Percentiles rank a stretch among this genome's conserved stretches.
Evolutionary conservation across 1,284 basidiomycete genomes (phyloP).

Genomic region (Exobasidium rhododendri): DNA sequence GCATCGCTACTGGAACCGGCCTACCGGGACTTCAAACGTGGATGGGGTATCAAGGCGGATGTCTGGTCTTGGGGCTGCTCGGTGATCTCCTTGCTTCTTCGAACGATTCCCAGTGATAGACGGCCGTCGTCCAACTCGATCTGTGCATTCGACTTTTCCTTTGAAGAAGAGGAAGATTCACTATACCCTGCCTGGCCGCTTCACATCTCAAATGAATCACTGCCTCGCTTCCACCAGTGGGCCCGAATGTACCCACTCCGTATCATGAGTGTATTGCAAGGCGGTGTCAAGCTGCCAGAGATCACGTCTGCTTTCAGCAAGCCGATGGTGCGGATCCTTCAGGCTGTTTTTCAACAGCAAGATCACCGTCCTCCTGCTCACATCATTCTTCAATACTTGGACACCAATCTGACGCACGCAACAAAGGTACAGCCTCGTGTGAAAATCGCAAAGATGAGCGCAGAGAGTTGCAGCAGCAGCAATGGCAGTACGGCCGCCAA

Average conservation of each 20-base stretch:
- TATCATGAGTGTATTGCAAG: slow-evolving; percentile 26
- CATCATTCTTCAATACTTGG: slow-evolving; percentile 16
- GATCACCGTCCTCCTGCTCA: slow-evolving; percentile 32
- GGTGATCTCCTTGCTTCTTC: slow-evolving; percentile 29
- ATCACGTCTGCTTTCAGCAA: slow-evolving; percentile 22
- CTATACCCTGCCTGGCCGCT: slow-evolving; percentile 31
- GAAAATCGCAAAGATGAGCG: neutral
- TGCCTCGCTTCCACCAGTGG: slow-evolving; percentile 43
- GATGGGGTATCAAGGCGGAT: slow-evolving; percentile 43
- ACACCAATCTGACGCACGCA: neutral
- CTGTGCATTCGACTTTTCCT: slow-evolving; percentile 44
- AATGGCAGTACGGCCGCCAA: neutral
- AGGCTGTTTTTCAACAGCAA: slow-evolving; percentile 26
- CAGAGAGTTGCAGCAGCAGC: neutral
- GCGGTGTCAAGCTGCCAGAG: slow-evolving; percentile 19
- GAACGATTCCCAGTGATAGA: slow-evolving; percentile 22
- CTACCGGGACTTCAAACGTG: slow-evolving; percentile 32
- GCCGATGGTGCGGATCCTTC: slow-evolving; percentile 20
- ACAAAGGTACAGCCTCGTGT: neutral
- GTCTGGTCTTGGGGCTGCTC: slow-evolving; percentile 49
- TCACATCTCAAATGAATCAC: slow-evolving; percentile 24
- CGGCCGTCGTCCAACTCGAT: slow-evolving; percentile 31
- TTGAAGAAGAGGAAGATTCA: slow-evolving; percentile 31
- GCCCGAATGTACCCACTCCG: slow-evolving; percentile 32
- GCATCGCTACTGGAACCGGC: slow-evolving; percentile 25